These are phyloP conservation scores for Alternaria solani DNA, from an alignment of 2,329 filamentous ascomycete species.

Conservation along the genomic window DNA sequence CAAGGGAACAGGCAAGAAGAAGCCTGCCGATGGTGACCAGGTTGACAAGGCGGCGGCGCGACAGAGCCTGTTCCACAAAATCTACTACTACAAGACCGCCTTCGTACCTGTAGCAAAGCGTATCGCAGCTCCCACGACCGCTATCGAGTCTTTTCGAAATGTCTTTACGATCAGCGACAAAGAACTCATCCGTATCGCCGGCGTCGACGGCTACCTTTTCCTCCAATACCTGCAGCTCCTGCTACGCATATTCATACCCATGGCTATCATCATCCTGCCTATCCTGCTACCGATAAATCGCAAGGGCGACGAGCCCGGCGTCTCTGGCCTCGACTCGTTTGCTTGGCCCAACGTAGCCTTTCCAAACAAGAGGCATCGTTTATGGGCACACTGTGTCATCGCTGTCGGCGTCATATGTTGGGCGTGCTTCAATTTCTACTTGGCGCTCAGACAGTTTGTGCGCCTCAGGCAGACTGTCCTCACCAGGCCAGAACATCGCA, in stretches of 20 bases:
- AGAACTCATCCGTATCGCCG: conserved; percentile 93
- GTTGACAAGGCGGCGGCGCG: conserved; percentile 33
- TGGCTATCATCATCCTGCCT: conserved; percentile 79
- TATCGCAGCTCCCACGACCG: conserved; percentile 45
- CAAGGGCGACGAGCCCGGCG: conserved; percentile 67
- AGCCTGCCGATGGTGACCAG: conserved; percentile 11
- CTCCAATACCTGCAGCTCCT: conserved; percentile 87
- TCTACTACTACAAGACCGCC: conserved; percentile 52
- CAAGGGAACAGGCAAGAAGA: conserved; percentile 28
- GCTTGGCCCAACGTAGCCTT: conserved; percentile 84
- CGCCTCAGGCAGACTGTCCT: conserved; percentile 93
- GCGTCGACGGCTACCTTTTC: conserved; percentile 97
- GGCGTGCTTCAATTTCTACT: conserved; percentile 86
- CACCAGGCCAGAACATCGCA: conserved; percentile 91
- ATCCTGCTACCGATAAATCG: conserved; percentile 88
- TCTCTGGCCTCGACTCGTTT: conserved; percentile 72
- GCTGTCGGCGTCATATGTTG: conserved; percentile 81
- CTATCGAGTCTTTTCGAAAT: conserved; percentile 50
- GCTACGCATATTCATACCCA: conserved; percentile 89
- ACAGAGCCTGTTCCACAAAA: conserved; percentile 49
- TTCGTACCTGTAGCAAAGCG: conserved; percentile 49
- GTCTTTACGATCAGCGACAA: conserved; percentile 75
- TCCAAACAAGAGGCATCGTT: conserved; percentile 69
- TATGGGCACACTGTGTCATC: conserved; percentile 85
- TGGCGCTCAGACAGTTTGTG: conserved; percentile 86